Percentiles rank a stretch among this genome's conserved stretches.
Evolutionary conservation across 495 filamentous ascomycete species (phyloP).

Genomic region (Clavariopsis aquatica): DNA sequence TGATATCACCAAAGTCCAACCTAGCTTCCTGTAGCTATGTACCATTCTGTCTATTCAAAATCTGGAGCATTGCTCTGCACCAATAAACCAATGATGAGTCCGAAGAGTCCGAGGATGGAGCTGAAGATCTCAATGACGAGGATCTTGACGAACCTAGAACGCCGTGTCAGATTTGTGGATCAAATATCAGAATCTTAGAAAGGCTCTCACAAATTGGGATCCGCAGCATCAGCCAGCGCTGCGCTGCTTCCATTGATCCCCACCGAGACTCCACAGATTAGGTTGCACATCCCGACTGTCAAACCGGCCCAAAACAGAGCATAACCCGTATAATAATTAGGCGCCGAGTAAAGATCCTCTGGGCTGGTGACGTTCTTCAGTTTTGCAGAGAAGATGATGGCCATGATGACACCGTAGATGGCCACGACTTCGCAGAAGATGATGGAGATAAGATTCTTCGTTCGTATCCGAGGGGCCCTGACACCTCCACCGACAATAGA

Average conservation of each 20-base stretch:
- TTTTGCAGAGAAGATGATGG: constrained; percentile 94
- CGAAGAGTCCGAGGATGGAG: constrained; percentile 96
- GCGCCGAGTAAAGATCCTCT: constrained; percentile 59
- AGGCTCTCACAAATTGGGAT: constrained; percentile 77
- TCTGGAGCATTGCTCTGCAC: constrained; percentile 77
- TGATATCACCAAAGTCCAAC: not conserved
- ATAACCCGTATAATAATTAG: constrained; percentile 91
- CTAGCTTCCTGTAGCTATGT: not conserved
- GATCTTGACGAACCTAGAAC: constrained; percentile 88
- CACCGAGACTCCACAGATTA: constrained; percentile 94
- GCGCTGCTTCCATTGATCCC: constrained; percentile 98
- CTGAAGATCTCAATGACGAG: constrained; percentile 99
- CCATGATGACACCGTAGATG: constrained; percentile 99
- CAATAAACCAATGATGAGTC: constrained; percentile 90
- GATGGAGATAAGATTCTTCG: constrained; percentile 99
- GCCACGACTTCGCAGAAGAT: constrained; percentile 99
- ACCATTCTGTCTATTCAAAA: constrained; percentile 54
- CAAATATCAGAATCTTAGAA: not conserved
- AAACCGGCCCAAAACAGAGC: constrained; percentile 95
- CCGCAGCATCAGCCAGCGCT: constrained; percentile 92
- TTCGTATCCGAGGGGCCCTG: constrained; percentile 91
- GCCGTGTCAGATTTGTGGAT: not conserved
- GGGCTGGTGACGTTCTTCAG: constrained; percentile 56
- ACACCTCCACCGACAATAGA: constrained; percentile 97
- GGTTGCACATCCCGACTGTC: constrained; percentile 90